Evolutionary conservation across 768 basidiomycete species (phyloP).

Genomic region (Naganishia vishniacii): DNA sequence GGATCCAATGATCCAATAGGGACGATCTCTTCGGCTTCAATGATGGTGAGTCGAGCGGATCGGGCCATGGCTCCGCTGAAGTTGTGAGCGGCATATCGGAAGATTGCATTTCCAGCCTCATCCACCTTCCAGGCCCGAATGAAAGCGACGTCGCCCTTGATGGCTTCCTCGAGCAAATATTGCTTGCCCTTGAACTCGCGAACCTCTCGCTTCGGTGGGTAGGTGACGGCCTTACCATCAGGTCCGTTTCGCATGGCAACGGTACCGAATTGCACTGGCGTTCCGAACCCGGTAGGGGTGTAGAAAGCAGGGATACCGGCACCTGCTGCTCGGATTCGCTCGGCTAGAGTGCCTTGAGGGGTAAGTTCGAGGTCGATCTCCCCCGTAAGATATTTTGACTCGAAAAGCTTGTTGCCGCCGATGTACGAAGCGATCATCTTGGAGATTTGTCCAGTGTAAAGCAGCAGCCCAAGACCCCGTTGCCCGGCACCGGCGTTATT

Average conservation of each 20-base stretch:
- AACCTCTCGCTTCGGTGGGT: slow-evolving; percentile 60
- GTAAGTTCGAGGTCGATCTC: slow-evolving; percentile 78
- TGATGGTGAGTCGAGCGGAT: slow-evolving; percentile 80
- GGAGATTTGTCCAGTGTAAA: slow-evolving; percentile 67
- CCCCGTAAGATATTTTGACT: slow-evolving; percentile 71
- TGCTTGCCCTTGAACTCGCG: slow-evolving; percentile 70
- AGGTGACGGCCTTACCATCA: slow-evolving; percentile 27
- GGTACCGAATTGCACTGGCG: slow-evolving; percentile 25
- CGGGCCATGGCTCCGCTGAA: slow-evolving; percentile 82
- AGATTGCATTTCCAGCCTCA: slow-evolving; percentile 82
- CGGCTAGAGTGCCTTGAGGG: slow-evolving; percentile 80
- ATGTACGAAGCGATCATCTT: slow-evolving; percentile 87
- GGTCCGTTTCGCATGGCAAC: slow-evolving; percentile 28
- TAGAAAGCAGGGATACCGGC: slow-evolving; percentile 91
- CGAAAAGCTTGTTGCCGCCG: slow-evolving; percentile 83
- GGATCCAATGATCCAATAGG: slow-evolving; percentile 75
- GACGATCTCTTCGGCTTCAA: slow-evolving; percentile 89
- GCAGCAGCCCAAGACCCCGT: slow-evolving; percentile 53
- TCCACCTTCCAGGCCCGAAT: slow-evolving; percentile 88
- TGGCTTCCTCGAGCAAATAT: slow-evolving; percentile 74
- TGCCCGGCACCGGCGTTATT: slow-evolving; percentile 65
- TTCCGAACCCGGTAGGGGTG: slow-evolving; percentile 69
- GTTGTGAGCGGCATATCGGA: slow-evolving; percentile 83
- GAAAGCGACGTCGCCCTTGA: slow-evolving; percentile 60
- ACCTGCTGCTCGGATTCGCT: slow-evolving; percentile 79